Percentiles rank a stretch among this genome's conserved stretches.
These are phyloP conservation scores for Taphrina wiesneri DNA, from an alignment of 1,139 yeast genomes.

Conservation along the genomic window DNA sequence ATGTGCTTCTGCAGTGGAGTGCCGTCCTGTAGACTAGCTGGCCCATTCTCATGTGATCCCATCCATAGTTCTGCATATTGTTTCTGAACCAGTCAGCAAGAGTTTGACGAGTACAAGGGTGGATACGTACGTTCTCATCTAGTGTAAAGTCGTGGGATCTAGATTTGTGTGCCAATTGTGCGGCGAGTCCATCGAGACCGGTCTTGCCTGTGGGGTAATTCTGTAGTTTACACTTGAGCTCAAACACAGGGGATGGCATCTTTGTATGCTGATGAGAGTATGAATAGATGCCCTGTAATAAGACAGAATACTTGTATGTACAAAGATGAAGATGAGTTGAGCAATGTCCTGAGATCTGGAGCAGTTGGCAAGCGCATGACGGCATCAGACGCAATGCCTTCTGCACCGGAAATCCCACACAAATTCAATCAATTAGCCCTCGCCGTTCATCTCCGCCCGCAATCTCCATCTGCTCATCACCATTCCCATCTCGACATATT, in stretches of 20 bases:
- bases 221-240: constrained; percentile 15
- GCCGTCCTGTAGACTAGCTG: constrained; percentile 59
- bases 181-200: constrained; percentile 29
- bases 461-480: neutral
- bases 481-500: neutral
- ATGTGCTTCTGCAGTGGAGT: constrained; percentile 66
- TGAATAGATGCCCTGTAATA: no score
- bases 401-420: neutral
- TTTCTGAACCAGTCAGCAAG: neutral
- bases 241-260: constrained; percentile 15
- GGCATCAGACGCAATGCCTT: neutral
- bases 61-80: constrained; percentile 65
- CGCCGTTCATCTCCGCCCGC: neutral
- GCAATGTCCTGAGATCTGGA: no score
- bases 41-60: constrained; percentile 97
- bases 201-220: constrained; percentile 19
- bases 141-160: constrained; percentile 13
- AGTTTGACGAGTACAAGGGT: neutral
- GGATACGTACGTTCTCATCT: neutral
- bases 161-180: constrained; percentile 20
- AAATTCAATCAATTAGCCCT: neutral
- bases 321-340: no score
- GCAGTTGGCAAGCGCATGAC: no score
- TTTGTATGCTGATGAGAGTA: neutral
- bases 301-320: no score